phyloP scores from a whole-genome alignment of 1,284 basidiomycete species.

The Fomitopsis pinicola region DNA sequence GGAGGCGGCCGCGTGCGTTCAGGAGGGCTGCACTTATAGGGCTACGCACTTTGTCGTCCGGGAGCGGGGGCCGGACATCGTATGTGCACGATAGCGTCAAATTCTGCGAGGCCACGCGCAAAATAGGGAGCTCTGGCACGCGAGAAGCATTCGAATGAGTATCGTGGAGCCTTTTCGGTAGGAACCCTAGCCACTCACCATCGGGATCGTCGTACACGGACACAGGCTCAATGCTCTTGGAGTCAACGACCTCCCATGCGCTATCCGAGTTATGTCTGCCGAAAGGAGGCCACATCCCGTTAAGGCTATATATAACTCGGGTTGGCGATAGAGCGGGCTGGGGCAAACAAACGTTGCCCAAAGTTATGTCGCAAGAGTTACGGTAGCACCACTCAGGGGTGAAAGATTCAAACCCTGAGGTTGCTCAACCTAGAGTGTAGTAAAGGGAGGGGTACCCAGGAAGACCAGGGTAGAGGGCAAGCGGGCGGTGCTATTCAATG shows the following conservation, averaged over 20 bases:
- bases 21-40: constrained; percentile 44
- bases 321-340: not conserved
- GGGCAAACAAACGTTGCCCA: not conserved
- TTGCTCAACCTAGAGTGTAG: not conserved
- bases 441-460: not conserved
- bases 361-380: not conserved
- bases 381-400: not conserved
- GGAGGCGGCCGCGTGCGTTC: constrained; percentile 60
- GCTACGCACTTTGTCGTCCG: constrained; percentile 32
- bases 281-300: constrained; percentile 23
- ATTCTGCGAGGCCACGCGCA: constrained; percentile 45
- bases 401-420: not conserved
- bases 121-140: constrained; percentile 54
- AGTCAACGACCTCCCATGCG: constrained; percentile 76
- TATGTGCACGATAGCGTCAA: constrained; percentile 60
- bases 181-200: constrained; percentile 34
- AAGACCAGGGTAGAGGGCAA: not conserved
- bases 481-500: not conserved
- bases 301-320: not conserved
- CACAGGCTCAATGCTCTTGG: constrained; percentile 57
- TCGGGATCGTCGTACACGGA: constrained; percentile 57
- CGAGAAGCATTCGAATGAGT: not conserved
- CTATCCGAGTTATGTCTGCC: constrained; percentile 43
- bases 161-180: not conserved
- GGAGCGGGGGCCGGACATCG: constrained; percentile 28